phyloP scores from a whole-genome alignment of 306 rosid genomes.

The Pterocarpus macrocarpus region DNA sequence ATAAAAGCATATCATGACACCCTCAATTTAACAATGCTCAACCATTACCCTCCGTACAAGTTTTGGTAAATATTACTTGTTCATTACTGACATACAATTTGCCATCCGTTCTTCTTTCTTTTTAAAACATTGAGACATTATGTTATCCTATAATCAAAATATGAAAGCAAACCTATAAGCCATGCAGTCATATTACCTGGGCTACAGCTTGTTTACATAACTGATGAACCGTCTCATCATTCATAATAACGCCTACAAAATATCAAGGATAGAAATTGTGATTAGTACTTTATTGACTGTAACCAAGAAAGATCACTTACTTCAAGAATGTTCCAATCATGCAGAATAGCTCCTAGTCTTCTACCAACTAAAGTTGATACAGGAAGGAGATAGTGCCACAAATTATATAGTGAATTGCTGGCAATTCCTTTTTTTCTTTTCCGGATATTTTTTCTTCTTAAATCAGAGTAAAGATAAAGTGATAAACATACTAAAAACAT shows the following conservation, averaged over 20 bases:
- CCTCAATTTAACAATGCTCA: constrained; percentile 23
- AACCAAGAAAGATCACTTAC: constrained; percentile 28
- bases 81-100: constrained; percentile 5
- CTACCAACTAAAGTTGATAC: constrained; percentile 22
- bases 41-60: constrained; percentile 26
- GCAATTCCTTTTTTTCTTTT: background rate
- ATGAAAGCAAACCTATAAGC: background rate
- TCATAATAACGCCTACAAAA: constrained; percentile 89
- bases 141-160: background rate
- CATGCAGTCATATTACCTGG: constrained; percentile 73
- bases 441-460: background rate
- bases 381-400: constrained; percentile 23
- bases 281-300: constrained; percentile 36
- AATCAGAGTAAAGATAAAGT: background rate
- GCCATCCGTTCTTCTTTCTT: constrained; percentile 1
- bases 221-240: constrained; percentile 95
- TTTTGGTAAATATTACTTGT: background rate
- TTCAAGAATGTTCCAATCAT: constrained; percentile 26
- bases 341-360: constrained; percentile 21
- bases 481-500: background rate
- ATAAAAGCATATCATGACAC: constrained; percentile 7
- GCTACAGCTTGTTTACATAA: constrained; percentile 93
- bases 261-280: constrained; percentile 43
- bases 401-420: background rate
- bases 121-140: constrained; percentile 5